Evolutionary conservation across 371 early-diverging fungal species (phyloP).

Genomic region (Mucor lusitanicus): DNA sequence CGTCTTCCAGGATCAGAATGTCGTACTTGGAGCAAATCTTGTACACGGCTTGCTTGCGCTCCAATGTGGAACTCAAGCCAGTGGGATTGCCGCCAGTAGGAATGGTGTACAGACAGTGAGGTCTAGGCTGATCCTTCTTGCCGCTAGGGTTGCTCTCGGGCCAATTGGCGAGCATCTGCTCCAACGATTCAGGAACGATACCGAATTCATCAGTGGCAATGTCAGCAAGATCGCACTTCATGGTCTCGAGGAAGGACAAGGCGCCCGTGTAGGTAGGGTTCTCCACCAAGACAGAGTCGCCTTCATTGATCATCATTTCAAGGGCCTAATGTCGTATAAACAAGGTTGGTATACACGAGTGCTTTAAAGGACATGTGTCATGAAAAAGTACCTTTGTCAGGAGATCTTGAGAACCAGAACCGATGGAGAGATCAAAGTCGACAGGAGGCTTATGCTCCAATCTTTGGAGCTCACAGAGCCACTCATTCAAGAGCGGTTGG

Average conservation of each 20-base stretch:
- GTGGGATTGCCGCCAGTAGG: constrained; percentile 80
- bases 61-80: constrained; percentile 56
- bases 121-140: constrained; percentile 43
- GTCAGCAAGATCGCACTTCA: constrained; percentile 63
- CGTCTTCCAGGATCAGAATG: constrained; percentile 75
- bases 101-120: constrained; percentile 57
- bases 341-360: too few relatives aligned
- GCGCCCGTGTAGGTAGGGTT: constrained; percentile 78
- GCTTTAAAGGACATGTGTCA: too few relatives aligned
- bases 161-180: constrained; percentile 53
- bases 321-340: constrained; percentile 47
- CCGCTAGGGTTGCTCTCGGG: constrained; percentile 33
- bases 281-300: constrained; percentile 71
- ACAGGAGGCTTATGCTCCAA: constrained; percentile 63
- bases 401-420: constrained; percentile 78
- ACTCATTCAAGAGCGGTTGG: constrained; percentile 60
- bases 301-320: constrained; percentile 70
- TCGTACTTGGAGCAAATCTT: constrained; percentile 60
- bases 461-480: constrained; percentile 66
- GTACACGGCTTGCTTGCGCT: constrained; percentile 67
- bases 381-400: constrained; percentile 58
- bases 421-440: constrained; percentile 66
- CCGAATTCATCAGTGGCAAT: constrained; percentile 61
- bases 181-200: constrained; percentile 52
- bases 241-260: constrained; percentile 69